Evolutionary conservation across 2,329 filamentous ascomycete species (phyloP), one percentile per base, ranked within the genome.

Genomic region (Venturia carpophila): DNA sequence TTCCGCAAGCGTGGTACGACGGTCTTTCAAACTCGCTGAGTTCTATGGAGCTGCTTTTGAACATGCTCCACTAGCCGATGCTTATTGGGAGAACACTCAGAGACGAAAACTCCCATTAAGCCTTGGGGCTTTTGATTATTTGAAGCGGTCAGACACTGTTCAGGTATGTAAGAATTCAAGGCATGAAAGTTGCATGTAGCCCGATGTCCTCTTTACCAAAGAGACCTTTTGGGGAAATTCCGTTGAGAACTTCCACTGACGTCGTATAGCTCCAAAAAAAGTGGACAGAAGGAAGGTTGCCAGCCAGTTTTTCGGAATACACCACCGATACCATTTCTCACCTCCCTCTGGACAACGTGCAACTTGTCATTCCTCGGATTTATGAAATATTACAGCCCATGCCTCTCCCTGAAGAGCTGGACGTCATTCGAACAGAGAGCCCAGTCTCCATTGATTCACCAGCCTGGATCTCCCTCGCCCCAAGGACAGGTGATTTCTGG

Each of bases 11-110:
- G 60, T 61, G 27, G 60, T 61, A 1, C 37, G 60, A 45, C 60
- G 60, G n/a, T 42, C 60, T 17, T 61, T 43, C 60, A 61, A 61
- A 34, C 21, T 61, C 15, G 60, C 60, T n/a, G 60, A 61, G n/a
- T 61, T 42, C 39, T 61, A 43, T 17, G 60, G 60, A 42, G 60
- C 60, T 9, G 42, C 60, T 27, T 45, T 41, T n/a, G 60, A 61
- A 45, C 60, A 61, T 45, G 39, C 42, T 9, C 60, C 60, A 11
- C 13, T 61, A 7, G 24, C 37, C n/a, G 60, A 61, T 24, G 34
- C 60, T 45, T 61, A 41, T 41, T 61, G 34, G 60, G 60, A 61
- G 24, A 39, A 61, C 37, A 42, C 24, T 19, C 21, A 19, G 60
- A 61, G 42, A 21, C 60, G 60, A 19, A 61, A 41, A 39, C 60